Base-by-base conservation (phyloP, 371 early-diverging fungal genomes). In the Caulochytrium protostelioides region DNA sequence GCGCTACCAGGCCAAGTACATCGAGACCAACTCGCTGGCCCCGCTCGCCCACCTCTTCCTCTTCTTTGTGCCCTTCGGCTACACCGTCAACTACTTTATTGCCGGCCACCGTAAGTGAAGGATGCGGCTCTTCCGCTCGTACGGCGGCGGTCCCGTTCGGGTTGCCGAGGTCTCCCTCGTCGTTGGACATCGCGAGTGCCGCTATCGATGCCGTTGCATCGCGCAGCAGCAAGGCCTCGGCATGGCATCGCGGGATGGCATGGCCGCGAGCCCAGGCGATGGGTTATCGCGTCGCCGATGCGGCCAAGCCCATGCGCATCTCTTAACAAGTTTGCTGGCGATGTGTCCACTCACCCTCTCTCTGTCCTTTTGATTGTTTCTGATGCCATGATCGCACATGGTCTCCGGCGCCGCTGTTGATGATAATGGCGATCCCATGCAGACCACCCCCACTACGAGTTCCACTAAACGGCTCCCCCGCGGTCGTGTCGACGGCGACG, bases 391-490 rank as follows among this genome's bases (percentile, higher is more conserved):
- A n/a, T n/a, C n/a, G n/a, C n/a, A n/a, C n/a, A n/a, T n/a, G n/a
- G 7, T 15, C 32, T 6, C 12, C 15, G 3, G 15, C 22, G 17
- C 23, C 22, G 10, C 32, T 41, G 22, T 27, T 32, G 16, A 9
- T 28, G 8, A 34, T 35, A 23, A 4, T 33, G 17, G 23, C 27
- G 25, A 8, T 26, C n/a, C 4, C 15, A 9, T 32, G 9, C 41
- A 51, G 53, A 59, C 49, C 59, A 59, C 51, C 52, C 54, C 18
- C 43, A 48, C 35, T 42, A 36, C 38, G 55, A 54, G 38, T 59
- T 54, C 55, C 59, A 59, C 46, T 59, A 48, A 44, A 21, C 47
- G n/a, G n/a, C n/a, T n/a, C n/a, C n/a, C n/a, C n/a, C n/a, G n/a
- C n/a, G n/a, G n/a, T n/a, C n/a, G n/a, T n/a, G n/a, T n/a, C n/a